Conservation (phyloP, 2,329 filamentous ascomycete genomes). For the Paraconiothyrium brasiliense region DNA sequence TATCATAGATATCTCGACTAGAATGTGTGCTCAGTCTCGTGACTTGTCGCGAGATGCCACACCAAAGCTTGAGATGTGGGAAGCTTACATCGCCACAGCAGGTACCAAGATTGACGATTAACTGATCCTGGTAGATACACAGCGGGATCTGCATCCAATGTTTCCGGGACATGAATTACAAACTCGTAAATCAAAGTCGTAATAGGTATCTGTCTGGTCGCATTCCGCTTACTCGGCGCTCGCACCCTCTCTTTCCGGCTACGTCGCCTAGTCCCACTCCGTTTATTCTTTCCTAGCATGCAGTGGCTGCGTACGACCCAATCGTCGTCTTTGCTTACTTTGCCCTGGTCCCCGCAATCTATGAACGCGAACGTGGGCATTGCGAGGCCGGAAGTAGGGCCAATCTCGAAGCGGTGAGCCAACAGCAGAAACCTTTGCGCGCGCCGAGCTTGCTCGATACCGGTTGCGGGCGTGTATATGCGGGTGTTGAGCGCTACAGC, state of each 20-base stretch:
- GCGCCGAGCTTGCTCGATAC: neutral
- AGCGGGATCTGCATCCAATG: neutral
- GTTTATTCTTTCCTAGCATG: constrained; percentile 27
- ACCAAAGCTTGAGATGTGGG: neutral
- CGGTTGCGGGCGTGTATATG: too few relatives aligned
- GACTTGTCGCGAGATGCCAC: neutral
- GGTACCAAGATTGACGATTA: neutral
- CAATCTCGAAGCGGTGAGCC: neutral
- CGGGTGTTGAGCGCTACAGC: too few relatives aligned
- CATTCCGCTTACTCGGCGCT: neutral
- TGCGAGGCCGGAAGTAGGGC: neutral
- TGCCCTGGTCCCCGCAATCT: constrained; percentile 11
- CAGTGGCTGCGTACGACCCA: constrained; percentile 21
- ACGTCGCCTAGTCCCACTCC: constrained; percentile 14
- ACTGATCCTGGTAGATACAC: neutral
- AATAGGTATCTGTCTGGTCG: neutral
- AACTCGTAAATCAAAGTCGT: neutral
- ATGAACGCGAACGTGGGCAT: constrained; percentile 19
- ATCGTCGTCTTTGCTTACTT: constrained; percentile 12
- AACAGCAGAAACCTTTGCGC: neutral
- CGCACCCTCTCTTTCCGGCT: neutral
- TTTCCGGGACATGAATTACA: neutral
- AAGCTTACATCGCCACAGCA: constrained; percentile 7
- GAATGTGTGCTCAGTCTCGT: neutral
- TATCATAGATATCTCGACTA: neutral